Percentiles rank a stretch among this genome's conserved stretches.
phyloP scores from a whole-genome alignment of 1,284 basidiomycete species.

The Sanguinoderma infundibulare region DNA sequence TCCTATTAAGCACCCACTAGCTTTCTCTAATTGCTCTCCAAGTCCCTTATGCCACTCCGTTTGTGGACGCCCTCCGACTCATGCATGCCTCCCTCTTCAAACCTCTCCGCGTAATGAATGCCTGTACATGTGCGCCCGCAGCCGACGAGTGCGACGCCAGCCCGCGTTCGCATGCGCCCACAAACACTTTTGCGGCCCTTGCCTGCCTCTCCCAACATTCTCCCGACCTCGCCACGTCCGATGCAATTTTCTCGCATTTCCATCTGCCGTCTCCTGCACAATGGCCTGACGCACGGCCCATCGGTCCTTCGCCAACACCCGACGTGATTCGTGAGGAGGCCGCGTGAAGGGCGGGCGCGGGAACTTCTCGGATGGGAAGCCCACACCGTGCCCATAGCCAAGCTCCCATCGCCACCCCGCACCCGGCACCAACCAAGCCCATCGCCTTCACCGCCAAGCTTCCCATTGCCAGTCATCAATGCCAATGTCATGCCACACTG shows the following conservation, averaged over 20 bases:
- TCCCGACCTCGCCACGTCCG: background rate
- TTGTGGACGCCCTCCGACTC: background rate
- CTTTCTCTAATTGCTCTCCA: too few species aligned
- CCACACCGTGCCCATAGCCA: too few species aligned
- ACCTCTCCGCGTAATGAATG: too few species aligned
- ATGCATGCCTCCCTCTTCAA: too few species aligned
- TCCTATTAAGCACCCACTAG: too few species aligned
- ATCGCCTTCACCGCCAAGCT: too few species aligned
- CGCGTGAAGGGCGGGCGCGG: constrained; percentile 12
- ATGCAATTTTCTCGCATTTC: constrained; percentile 9
- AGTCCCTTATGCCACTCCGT: background rate
- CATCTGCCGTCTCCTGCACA: background rate
- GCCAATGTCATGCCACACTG: too few species aligned
- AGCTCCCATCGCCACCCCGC: too few species aligned
- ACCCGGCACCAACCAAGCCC: too few species aligned
- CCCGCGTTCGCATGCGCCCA: constrained; percentile 6
- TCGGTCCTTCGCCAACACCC: constrained; percentile 7
- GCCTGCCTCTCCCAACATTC: background rate
- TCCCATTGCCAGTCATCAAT: too few species aligned
- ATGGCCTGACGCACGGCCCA: background rate
- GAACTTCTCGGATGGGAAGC: background rate
- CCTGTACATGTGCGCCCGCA: background rate
- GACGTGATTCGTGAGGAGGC: constrained; percentile 13
- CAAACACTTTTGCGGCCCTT: constrained; percentile 2
- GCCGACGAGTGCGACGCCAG: background rate